Percentiles rank a stretch among this genome's conserved stretches.
phyloP scores from a whole-genome alignment of 2,329 filamentous ascomycete species.

The Stromatinia cepivora region DNA sequence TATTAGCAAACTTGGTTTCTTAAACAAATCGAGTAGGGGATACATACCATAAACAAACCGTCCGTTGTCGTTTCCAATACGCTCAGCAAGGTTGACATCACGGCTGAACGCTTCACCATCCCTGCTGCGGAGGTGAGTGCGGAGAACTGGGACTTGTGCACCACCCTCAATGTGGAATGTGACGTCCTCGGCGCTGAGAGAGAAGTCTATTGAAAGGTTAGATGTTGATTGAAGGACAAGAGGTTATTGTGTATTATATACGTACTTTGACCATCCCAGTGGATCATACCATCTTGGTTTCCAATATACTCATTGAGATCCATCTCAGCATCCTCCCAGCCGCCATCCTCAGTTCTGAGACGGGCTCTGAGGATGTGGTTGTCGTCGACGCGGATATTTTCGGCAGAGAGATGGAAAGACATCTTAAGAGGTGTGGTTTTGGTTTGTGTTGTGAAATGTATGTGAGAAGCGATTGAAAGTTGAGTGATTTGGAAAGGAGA shows the following conservation, averaged over 20 bases:
- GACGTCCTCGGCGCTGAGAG: conserved; percentile 42
- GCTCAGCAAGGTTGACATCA: conserved; percentile 48
- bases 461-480: not conserved
- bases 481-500: not conserved
- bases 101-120: conserved; percentile 41
- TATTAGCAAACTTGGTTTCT: not conserved
- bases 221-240: not conserved
- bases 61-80: conserved; percentile 46
- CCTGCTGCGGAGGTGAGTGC: conserved; percentile 41
- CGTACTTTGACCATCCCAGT: conserved; percentile 42
- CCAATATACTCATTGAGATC: conserved; percentile 57
- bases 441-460: not conserved
- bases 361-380: conserved; percentile 55
- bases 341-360: conserved; percentile 48
- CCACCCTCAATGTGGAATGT: conserved; percentile 45
- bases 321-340: conserved; percentile 47
- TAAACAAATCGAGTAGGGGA: not conserved
- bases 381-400: conserved; percentile 49
- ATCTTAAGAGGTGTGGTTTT: conserved; percentile 44
- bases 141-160: conserved; percentile 45
- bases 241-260: not conserved
- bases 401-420: conserved; percentile 54
- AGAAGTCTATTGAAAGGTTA: conserved; percentile 39
- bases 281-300: conserved; percentile 51
- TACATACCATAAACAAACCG: conserved; percentile 43